Conservation (phyloP, 2,329 filamentous ascomycete species). For the Verticillium nonalfalfae region DNA sequence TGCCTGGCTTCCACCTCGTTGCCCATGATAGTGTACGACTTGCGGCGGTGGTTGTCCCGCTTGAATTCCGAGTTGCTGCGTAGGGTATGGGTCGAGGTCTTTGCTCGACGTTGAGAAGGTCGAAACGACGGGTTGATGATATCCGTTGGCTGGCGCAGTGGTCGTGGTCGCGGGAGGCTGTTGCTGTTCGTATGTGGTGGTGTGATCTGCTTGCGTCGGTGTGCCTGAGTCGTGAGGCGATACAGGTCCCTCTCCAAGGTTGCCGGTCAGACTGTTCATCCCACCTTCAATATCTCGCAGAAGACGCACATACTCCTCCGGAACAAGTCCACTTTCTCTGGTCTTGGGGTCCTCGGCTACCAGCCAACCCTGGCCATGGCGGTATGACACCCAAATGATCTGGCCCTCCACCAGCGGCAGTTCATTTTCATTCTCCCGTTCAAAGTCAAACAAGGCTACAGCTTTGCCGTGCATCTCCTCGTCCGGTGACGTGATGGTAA, state of each 20-base stretch:
- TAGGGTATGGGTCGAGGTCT: constrained; percentile 62
- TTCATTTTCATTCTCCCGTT: constrained; percentile 93
- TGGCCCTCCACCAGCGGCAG: constrained; percentile 88
- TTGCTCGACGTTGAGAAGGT: constrained; percentile 67
- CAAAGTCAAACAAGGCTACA: constrained; percentile 92
- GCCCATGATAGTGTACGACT: constrained; percentile 61
- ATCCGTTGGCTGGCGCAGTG: constrained; percentile 49
- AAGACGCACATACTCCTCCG: constrained; percentile 91
- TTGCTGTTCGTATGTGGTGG: constrained; percentile 12
- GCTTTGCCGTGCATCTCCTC: constrained; percentile 98
- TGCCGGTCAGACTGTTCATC: constrained; percentile 64
- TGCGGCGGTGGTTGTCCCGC: constrained; percentile 58
- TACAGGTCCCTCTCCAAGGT: constrained; percentile 45
- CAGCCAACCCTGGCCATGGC: constrained; percentile 94
- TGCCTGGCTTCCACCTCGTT: constrained; percentile 60
- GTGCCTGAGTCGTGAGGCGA: constrained; percentile 52
- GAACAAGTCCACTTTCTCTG: constrained; percentile 87
- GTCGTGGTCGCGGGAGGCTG: constrained; percentile 14
- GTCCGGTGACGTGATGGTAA: constrained; percentile 90
- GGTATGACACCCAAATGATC: constrained; percentile 92
- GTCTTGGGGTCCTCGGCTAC: constrained; percentile 95
- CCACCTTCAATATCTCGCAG: constrained; percentile 91
- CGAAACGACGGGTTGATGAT: constrained; percentile 61
- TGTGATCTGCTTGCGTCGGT: constrained; percentile 55
- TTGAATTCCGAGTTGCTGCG: constrained; percentile 56